Conservation (phyloP, 305 asterid genomes). For the Euphrasia arctica region DNA sequence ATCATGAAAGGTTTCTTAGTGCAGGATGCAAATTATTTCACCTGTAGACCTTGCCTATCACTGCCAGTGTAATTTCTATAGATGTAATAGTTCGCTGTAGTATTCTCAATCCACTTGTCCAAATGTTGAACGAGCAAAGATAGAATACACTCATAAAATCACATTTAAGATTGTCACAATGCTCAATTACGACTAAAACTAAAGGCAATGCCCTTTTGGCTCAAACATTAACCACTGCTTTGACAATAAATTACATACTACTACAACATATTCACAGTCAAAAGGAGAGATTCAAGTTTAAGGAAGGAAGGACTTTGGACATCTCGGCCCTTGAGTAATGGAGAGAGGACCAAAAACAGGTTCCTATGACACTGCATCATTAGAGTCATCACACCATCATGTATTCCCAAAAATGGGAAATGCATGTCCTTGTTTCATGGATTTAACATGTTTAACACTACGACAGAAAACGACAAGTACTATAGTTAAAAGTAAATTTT, state of each 20-base stretch:
- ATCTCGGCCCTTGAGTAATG: conserved; percentile 5
- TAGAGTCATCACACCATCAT: not conserved
- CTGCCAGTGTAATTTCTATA: no score
- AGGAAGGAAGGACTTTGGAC: not conserved
- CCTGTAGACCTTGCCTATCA: no score
- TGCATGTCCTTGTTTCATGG: conserved; percentile 17
- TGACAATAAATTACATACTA: not conserved
- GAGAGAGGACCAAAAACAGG: conserved; percentile 1
- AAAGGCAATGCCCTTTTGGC: not conserved
- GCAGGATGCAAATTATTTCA: not conserved
- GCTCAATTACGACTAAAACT: not conserved
- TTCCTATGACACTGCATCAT: conserved; percentile 15
- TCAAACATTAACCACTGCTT: not conserved
- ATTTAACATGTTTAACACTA: conserved; percentile 10
- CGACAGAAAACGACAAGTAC: conserved; percentile 7
- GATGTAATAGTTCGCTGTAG: no score
- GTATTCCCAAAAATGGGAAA: not conserved
- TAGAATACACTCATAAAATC: no score
- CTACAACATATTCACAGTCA: not conserved
- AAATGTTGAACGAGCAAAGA: not conserved
- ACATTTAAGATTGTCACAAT: no score
- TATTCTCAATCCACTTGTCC: no score
- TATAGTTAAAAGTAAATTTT: not conserved
- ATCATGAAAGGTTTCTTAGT: not conserved
- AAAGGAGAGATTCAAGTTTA: not conserved